phyloP scores from a whole-genome alignment of 352 stramenopile genomes.

The Phytophthora boehmeriae region DNA sequence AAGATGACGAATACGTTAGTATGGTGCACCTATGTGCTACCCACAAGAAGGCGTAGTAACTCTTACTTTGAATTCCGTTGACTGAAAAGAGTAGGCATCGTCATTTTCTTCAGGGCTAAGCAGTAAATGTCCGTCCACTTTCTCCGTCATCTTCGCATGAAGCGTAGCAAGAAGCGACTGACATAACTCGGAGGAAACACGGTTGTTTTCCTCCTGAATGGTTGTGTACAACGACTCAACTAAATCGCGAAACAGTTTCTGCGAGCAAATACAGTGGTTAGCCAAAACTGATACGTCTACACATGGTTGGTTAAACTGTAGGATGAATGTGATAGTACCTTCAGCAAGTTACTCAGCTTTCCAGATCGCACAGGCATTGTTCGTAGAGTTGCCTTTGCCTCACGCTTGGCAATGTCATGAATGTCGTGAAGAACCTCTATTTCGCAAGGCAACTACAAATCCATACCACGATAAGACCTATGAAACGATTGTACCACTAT shows the following conservation, averaged over 20 bases:
- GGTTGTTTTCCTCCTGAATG: constrained; percentile 79
- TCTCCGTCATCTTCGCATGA: constrained; percentile 61
- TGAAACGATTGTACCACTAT: too few species aligned
- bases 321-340: constrained; percentile 34
- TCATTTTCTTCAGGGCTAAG: constrained; percentile 48
- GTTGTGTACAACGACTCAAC: constrained; percentile 68
- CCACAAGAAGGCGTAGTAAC: not conserved
- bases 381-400: constrained; percentile 44
- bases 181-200: constrained; percentile 66
- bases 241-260: constrained; percentile 86
- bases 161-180: constrained; percentile 59
- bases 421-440: constrained; percentile 46
- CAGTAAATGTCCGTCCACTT: constrained; percentile 60
- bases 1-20: constrained; percentile 4
- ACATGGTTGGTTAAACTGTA: too few species aligned
- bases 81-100: constrained; percentile 72
- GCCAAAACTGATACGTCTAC: not conserved
- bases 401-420: constrained; percentile 57
- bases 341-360: constrained; percentile 65
- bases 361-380: constrained; percentile 73
- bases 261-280: constrained; percentile 4
- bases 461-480: too few species aligned
- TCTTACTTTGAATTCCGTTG: constrained; percentile 68
- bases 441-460: constrained; percentile 71
- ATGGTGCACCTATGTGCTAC: too few species aligned